These are phyloP conservation scores for Pseudogymnoascus verrucosus DNA, from an alignment of 2,329 filamentous ascomycete species.

Conservation along the genomic window DNA sequence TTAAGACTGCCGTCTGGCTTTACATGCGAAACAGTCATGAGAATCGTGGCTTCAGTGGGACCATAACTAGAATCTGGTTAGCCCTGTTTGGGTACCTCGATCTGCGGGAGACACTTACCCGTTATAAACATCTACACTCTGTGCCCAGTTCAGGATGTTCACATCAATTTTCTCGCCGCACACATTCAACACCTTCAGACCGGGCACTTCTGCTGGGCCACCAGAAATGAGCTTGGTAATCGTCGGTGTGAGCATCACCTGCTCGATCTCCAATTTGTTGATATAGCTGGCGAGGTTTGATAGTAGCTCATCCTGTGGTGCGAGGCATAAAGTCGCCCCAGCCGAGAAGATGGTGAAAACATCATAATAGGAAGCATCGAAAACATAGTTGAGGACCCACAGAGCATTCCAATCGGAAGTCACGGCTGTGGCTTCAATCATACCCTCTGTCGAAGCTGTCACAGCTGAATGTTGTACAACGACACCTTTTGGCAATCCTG, in stretches of 20 bases:
- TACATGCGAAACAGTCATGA: constrained; percentile 9
- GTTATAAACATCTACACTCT: not conserved
- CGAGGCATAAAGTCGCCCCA: constrained; percentile 2
- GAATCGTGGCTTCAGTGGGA: constrained; percentile 9
- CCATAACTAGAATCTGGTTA: constrained; percentile 2
- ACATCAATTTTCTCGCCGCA: constrained; percentile 9
- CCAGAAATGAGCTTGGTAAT: constrained; percentile 9
- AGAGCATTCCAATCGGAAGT: constrained; percentile 17
- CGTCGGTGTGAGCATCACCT: constrained; percentile 11
- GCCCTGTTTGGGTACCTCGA: not conserved
- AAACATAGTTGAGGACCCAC: constrained; percentile 9
- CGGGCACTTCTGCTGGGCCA: constrained; percentile 9
- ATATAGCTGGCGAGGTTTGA: constrained; percentile 10
- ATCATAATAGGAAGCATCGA: constrained; percentile 12
- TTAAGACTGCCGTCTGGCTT: not conserved
- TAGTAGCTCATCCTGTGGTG: constrained; percentile 2
- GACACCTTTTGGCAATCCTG: constrained; percentile 6
- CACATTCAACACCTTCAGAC: constrained; percentile 8
- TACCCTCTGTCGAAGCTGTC: not conserved
- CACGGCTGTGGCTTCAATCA: constrained; percentile 9
- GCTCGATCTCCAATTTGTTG: constrained; percentile 9
- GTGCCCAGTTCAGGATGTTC: constrained; percentile 9
- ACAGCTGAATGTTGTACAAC: not conserved
- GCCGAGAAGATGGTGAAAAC: constrained; percentile 10
- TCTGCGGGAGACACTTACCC: not conserved